phyloP scores from a whole-genome alignment of 345 rosid genomes.

The Brassica napus region Da-Ae NC_063450.1:26657501-26658000 shows the following conservation, averaged over 20 bases:
- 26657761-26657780: constrained; percentile 88
- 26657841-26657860: constrained; percentile 76
- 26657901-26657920: constrained; percentile 83
- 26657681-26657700: neutral
- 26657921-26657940: constrained; percentile 89
- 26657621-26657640: constrained; percentile 67
- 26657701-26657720: constrained; percentile 3
- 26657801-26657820: constrained; percentile 73
- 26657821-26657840: constrained; percentile 89
- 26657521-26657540: constrained; percentile 69
- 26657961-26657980: neutral
- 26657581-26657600: constrained; percentile 67
- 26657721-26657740: neutral
- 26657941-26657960: constrained; percentile 28
- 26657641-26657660: constrained; percentile 62
- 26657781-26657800: constrained; percentile 89
- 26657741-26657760: constrained; percentile 55
- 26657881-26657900: constrained; percentile 69
- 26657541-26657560: constrained; percentile 80
- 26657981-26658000: neutral
- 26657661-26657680: neutral
- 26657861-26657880: constrained; percentile 84
- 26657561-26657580: constrained; percentile 71
- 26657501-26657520: constrained; percentile 44
- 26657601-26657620: constrained; percentile 79